These are phyloP conservation scores for Fusarium hainanense DNA, from an alignment of 2,329 filamentous ascomycete genomes.

Conservation along the genomic window DNA sequence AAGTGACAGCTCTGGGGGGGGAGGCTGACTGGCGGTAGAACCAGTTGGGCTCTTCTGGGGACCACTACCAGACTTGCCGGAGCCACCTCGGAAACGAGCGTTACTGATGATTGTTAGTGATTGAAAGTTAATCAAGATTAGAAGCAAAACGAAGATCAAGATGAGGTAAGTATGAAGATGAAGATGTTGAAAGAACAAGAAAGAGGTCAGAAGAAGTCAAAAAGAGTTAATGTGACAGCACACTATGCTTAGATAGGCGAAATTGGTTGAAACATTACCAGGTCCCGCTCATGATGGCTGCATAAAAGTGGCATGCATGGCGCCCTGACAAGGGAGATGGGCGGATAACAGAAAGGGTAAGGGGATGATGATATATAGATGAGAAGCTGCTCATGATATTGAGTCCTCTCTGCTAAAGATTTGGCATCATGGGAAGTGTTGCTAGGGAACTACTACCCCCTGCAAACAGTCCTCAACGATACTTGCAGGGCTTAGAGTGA, in stretches of 20 bases:
- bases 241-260: conserved; percentile 38
- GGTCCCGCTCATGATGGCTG: conserved; percentile 21
- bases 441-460: background rate
- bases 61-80: conserved; percentile 61
- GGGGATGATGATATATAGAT: conserved; percentile 17
- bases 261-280: conserved; percentile 38
- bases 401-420: background rate
- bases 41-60: conserved; percentile 65
- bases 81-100: conserved; percentile 68
- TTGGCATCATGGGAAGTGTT: background rate
- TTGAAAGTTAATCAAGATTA: background rate
- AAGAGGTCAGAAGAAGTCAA: conserved; percentile 3
- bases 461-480: background rate
- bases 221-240: conserved; percentile 31
- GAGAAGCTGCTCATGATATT: conserved; percentile 12
- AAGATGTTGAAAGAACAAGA: conserved; percentile 18
- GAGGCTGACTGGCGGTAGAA: conserved; percentile 60
- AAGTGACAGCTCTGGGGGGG: conserved; percentile 58
- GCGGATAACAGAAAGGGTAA: background rate
- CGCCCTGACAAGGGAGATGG: conserved; percentile 21
- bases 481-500: conserved; percentile 9
- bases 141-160: background rate
- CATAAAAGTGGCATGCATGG: conserved; percentile 32
- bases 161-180: background rate
- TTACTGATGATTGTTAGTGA: conserved; percentile 57